Conservation (phyloP, 331 rosid genomes). For the Acacia concinna region DNA sequence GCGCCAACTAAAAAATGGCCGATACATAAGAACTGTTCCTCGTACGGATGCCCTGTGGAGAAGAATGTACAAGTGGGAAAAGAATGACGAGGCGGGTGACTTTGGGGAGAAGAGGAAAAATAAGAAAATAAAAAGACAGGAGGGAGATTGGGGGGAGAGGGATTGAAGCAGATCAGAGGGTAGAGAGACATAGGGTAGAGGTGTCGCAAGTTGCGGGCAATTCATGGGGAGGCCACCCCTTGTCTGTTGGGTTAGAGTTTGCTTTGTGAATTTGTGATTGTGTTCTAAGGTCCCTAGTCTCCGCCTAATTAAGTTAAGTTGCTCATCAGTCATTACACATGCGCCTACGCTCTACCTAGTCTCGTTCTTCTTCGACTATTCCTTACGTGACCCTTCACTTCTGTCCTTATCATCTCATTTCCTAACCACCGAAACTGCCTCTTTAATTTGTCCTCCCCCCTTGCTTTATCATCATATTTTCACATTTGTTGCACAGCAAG, state of each 20-base stretch:
- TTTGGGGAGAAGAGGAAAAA: neutral
- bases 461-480: neutral
- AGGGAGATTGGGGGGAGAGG: neutral
- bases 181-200: neutral
- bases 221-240: neutral
- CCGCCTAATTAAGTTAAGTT: neutral
- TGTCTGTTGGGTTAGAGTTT: conserved; percentile 22
- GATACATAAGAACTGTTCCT: conserved; percentile 32
- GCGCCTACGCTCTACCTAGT: neutral
- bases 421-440: neutral
- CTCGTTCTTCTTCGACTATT: neutral
- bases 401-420: neutral
- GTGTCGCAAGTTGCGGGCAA: conserved; percentile 1
- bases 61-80: conserved; percentile 23
- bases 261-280: too few species aligned
- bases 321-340: neutral
- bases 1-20: neutral
- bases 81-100: conserved; percentile 21
- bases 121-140: neutral
- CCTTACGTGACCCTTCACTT: neutral
- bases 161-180: too few species aligned
- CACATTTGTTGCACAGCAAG: too few species aligned
- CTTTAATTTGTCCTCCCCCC: neutral
- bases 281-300: neutral
- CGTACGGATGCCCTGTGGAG: conserved; percentile 33